A percentile compares a stretch with the other conserved stretches of the same genome.
Conservation (phyloP, 106 monocot species). For the Agapanthus africanus region DNA sequence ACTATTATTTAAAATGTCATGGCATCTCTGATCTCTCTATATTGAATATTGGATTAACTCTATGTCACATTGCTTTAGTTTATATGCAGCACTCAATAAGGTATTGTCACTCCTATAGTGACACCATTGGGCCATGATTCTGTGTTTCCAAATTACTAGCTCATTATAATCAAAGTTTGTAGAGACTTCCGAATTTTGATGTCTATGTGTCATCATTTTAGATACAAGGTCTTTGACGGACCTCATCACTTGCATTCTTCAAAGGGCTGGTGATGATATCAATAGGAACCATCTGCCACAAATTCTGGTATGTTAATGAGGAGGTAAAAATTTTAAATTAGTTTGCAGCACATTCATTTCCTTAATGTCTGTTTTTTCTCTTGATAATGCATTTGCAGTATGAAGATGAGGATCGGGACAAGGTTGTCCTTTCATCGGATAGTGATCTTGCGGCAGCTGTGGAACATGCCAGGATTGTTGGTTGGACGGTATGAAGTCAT, state of each 20-base stretch:
- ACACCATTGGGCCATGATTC: too few relatives aligned
- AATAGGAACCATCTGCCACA: slow-evolving; percentile 61
- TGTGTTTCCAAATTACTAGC: too few relatives aligned
- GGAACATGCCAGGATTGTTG: slow-evolving; percentile 13
- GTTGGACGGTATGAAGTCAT: slow-evolving; percentile 1
- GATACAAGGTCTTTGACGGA: slow-evolving; percentile 63
- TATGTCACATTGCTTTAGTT: too few relatives aligned
- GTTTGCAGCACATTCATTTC: not conserved
- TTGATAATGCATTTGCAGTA: slow-evolving; percentile 35
- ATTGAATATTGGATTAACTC: too few relatives aligned
- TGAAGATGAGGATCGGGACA: slow-evolving; percentile 88
- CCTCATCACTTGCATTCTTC: slow-evolving; percentile 77
- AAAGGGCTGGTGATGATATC: slow-evolving; percentile 64
- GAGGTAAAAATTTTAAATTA: not conserved
- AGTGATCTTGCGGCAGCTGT: slow-evolving; percentile 40
- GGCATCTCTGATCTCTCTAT: too few relatives aligned
- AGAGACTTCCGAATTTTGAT: too few relatives aligned
- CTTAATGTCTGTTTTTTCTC: not conserved
- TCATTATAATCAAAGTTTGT: too few relatives aligned
- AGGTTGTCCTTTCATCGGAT: slow-evolving; percentile 74
- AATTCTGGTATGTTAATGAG: slow-evolving; percentile 51
- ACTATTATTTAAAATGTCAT: too few relatives aligned
- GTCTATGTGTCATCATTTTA: slow-evolving; percentile 17
- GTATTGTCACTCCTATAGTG: too few relatives aligned
- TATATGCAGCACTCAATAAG: too few relatives aligned